Evolutionary conservation across 306 rosid species (phyloP).

Genomic region (Vachellia collinsii): DNA sequence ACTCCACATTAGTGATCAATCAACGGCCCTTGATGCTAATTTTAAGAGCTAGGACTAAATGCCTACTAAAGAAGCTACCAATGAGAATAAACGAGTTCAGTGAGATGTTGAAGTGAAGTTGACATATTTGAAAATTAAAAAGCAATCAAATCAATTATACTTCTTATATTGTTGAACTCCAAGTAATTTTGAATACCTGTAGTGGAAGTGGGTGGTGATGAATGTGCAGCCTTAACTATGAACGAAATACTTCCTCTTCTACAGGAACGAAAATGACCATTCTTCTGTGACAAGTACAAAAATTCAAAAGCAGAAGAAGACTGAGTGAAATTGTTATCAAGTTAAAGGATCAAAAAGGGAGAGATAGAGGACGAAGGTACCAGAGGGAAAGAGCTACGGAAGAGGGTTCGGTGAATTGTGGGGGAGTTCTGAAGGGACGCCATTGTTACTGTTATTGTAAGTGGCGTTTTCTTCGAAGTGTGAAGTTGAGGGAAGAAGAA

Average conservation of each 20-base stretch:
- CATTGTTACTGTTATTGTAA: conserved; percentile 44
- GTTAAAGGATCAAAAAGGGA: background rate
- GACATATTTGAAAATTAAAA: conserved; percentile 9
- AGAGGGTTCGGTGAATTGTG: conserved; percentile 55
- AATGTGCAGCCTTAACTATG: conserved; percentile 60
- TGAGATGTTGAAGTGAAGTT: background rate
- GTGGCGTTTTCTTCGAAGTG: background rate
- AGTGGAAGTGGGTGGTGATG: conserved; percentile 50
- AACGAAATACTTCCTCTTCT: conserved; percentile 62
- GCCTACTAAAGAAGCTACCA: background rate
- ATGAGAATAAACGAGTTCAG: background rate
- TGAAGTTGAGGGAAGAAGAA: background rate
- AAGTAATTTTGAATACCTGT: conserved; percentile 4
- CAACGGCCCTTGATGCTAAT: background rate
- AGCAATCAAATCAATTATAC: background rate
- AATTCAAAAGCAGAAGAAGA: conserved; percentile 21
- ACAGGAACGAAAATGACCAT: conserved; percentile 48
- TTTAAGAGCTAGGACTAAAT: background rate
- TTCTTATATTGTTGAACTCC: background rate
- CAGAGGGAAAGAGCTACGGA: conserved; percentile 72
- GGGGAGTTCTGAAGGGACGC: conserved; percentile 71
- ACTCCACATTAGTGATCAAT: background rate
- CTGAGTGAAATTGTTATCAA: background rate
- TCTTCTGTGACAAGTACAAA: conserved; percentile 49
- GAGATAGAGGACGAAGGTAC: conserved; percentile 38